These are phyloP conservation scores for Protomyces inundatus DNA, from an alignment of 1,139 yeast species.

Conservation along the genomic window DNA sequence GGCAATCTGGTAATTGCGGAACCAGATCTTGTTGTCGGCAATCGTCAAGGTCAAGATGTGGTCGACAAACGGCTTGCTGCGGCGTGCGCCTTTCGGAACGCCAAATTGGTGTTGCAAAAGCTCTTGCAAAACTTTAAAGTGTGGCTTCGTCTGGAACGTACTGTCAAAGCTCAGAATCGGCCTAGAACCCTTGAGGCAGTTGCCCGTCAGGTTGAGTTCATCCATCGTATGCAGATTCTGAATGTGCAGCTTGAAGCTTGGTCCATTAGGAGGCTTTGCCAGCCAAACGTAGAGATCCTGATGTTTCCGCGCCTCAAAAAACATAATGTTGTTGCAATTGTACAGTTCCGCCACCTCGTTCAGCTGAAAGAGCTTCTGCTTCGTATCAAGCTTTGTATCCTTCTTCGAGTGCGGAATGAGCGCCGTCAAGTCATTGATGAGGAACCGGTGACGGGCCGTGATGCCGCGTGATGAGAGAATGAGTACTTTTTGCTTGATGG, in stretches of 20 bases:
- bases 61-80: slow-evolving; percentile 88
- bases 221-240: slow-evolving; percentile 94
- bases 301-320: slow-evolving; percentile 95
- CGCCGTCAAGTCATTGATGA: slow-evolving; percentile 71
- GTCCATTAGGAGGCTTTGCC: slow-evolving; percentile 96
- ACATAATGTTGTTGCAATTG: slow-evolving; percentile 91
- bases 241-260: slow-evolving; percentile 86
- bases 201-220: slow-evolving; percentile 93
- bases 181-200: slow-evolving; percentile 91
- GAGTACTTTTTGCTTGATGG: slow-evolving; percentile 74
- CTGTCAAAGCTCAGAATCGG: slow-evolving; percentile 89
- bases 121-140: slow-evolving; percentile 73
- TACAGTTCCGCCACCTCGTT: slow-evolving; percentile 95
- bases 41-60: slow-evolving; percentile 90
- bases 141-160: slow-evolving; percentile 61
- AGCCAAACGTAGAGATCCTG: slow-evolving; percentile 92
- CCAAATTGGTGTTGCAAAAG: slow-evolving; percentile 82
- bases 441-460: slow-evolving; percentile 77
- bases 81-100: slow-evolving; percentile 93
- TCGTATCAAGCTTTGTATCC: slow-evolving; percentile 92
- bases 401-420: slow-evolving; percentile 92
- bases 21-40: slow-evolving; percentile 92
- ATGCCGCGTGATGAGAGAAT: slow-evolving; percentile 92
- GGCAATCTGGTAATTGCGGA: slow-evolving; percentile 86
- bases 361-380: slow-evolving; percentile 78